Evolutionary conservation across 306 rosid species (phyloP).

Genomic region (Citrullus colocynthis): DNA sequence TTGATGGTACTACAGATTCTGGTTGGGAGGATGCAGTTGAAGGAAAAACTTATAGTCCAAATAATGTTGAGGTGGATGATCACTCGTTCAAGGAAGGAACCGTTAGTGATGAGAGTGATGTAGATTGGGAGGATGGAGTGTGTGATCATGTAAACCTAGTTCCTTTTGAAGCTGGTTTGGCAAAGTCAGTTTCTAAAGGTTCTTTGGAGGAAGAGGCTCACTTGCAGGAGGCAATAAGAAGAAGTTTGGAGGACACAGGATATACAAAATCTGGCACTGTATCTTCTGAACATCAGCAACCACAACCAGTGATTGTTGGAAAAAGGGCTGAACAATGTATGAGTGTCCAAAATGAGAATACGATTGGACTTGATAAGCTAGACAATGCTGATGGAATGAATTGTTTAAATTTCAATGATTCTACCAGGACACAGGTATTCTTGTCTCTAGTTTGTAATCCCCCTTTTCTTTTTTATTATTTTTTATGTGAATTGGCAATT

Average conservation of each 20-base stretch:
- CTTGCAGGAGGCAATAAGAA: conserved; percentile 78
- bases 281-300: conserved; percentile 18
- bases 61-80: conserved; percentile 17
- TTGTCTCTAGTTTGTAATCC: conserved; percentile 8
- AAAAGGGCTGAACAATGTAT: conserved; percentile 12
- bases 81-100: conserved; percentile 16
- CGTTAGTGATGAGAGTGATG: conserved; percentile 43
- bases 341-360: conserved; percentile 17
- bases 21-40: conserved; percentile 66
- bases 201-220: conserved; percentile 63
- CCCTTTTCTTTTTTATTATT: not conserved
- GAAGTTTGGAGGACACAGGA: conserved; percentile 53
- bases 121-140: conserved; percentile 81
- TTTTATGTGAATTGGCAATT: not conserved
- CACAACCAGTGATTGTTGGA: conserved; percentile 19
- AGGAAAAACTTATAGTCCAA: conserved; percentile 17
- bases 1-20: conserved; percentile 42
- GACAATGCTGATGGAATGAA: conserved; percentile 17
- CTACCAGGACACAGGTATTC: conserved; percentile 19
- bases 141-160: conserved; percentile 29
- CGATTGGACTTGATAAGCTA: conserved; percentile 18
- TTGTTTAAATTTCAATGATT: conserved; percentile 16
- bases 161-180: conserved; percentile 16
- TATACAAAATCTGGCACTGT: conserved; percentile 10
- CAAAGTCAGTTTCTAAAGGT: conserved; percentile 43